A percentile compares a stretch with the other conserved stretches of the same genome.
Evolutionary conservation across 2,329 filamentous ascomycete genomes (phyloP).

Genomic region (Penicillium sp.): DNA sequence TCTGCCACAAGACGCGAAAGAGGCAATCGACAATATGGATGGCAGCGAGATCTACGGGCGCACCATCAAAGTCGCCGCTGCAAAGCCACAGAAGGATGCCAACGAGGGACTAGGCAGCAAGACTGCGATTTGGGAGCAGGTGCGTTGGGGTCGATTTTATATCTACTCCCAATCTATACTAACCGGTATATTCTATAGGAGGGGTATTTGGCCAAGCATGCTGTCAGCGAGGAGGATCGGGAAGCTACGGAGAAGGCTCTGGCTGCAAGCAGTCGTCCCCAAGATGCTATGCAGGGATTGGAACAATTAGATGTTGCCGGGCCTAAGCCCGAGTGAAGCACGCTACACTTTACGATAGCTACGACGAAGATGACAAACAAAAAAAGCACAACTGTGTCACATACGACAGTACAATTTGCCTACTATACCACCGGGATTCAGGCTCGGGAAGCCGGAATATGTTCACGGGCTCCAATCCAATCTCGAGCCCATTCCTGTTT

Average conservation of each 20-base stretch:
- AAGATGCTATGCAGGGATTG: conserved; percentile 93
- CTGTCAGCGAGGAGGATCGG: conserved; percentile 76
- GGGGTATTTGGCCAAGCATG: conserved; percentile 86
- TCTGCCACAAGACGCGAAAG: conserved; percentile 76
- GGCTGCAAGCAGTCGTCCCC: conserved; percentile 54
- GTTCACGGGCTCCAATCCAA: conserved; percentile 35
- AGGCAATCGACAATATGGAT: conserved; percentile 99
- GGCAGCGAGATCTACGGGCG: conserved; percentile 91
- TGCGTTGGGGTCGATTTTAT: conserved; percentile 44
- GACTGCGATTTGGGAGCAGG: conserved; percentile 96
- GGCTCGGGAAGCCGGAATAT: conserved; percentile 35
- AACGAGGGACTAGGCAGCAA: conserved; percentile 88
- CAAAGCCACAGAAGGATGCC: conserved; percentile 85
- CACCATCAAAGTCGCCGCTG: conserved; percentile 85
- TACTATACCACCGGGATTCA: conserved; percentile 26
- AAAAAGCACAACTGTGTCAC: conserved; percentile 13
- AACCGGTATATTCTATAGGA: conserved; percentile 60
- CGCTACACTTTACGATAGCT: conserved; percentile 20
- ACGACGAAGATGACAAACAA: conserved; percentile 21
- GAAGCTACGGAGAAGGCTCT: conserved; percentile 57
- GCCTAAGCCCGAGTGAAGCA: conserved; percentile 68
- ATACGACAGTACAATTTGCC: conserved; percentile 28
- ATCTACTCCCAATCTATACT: conserved; percentile 9
- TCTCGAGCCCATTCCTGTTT: conserved; percentile 24
- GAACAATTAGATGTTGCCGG: conserved; percentile 93